Base-by-base conservation (phyloP, 164 flowering plant species). In the Chimonanthus praecox region DNA sequence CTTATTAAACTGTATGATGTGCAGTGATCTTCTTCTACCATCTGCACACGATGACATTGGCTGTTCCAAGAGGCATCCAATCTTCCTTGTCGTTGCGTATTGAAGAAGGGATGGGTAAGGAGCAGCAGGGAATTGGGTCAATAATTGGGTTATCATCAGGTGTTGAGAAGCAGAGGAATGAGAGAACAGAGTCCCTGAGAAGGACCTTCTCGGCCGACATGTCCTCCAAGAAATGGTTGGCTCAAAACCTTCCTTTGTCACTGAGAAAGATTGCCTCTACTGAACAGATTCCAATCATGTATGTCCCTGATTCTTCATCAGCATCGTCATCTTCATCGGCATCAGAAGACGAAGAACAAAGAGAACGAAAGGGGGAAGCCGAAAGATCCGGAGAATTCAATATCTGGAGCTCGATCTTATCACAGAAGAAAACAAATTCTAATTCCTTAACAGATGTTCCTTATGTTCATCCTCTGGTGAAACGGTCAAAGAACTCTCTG, bases 121-220 rank as follows among this genome's bases (percentile, higher is more conserved):
- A 83, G 76, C 78, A 64, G 50, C 85, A 80, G 64, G 92, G 95
- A 8, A 85, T 89, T 18, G 83, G 84, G 46, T 77, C 89, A 58
- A 83, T 87, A 47, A 88, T 90, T 46, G 82, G 82, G 20, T 72
- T 62, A 65, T 69, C 77, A 9, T 33, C 33, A 33, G 10, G 84
- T 15, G 33, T 33, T 16, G 82, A 78, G 13, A 65, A 63, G 43
- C 58, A 68, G 62, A 45, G 47, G 10, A 60, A 33, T 5, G 21
- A 45, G 83, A 79, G 8, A 62, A 74, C 33, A 49, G 77, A 49
- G 50, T 83, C 92, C 0, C 77, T 90, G 2, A 71, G 90, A 49
- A 75, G 92, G 72, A 87, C 92, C 48, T 81, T 88, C 3, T 90
- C 95, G 0, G 89, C 92, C 0, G 92, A 90, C 70, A 88, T 87